Base-by-base conservation (phyloP, 768 basidiomycete species). In the Boletus tylopilopsis region DNA sequence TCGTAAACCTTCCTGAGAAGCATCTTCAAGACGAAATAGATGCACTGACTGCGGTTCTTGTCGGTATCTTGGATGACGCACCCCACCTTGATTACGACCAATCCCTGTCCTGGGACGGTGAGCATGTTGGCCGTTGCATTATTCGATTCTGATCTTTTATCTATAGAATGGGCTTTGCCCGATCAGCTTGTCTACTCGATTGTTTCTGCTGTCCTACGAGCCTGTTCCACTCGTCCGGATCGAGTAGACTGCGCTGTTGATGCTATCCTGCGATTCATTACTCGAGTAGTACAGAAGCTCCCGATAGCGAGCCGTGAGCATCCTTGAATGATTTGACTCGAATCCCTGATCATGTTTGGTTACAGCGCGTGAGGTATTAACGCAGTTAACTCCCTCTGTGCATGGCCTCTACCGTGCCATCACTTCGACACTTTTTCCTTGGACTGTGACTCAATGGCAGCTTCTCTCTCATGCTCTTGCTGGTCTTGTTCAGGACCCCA, bases 381-480 rank as follows among this genome's bases (percentile, higher is more conserved):
- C 84, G 1, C 89, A 90, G 53, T 68, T 85, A 30, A 84, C 84
- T 18, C 93, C 92, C 6, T 81, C 87, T 15, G 73, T 95, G 36
- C 90, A 94, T 65, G 93, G 93, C 7, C 72, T 94, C 24, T 90
- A 91, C 64, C 82, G 93, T 30, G 90, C 93, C 6, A 80, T 93
- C 51, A 88, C 82, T 38, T 88, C 88, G 4, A 85, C 84, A 3
- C 75, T 82, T 2, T 91, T 87, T 62, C 71, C 78, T 22, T 94
- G 91, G 90, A 79, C 78, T 12, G 60, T 80, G 30, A 54, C 68
- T 2, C 84, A 89, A 56, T 91, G 89, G 88, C 67, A 72, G 22
- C 62, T 67, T 18, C 68, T 91, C 16, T 74, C 82, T 0, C 59
- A 68, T 11, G 72, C 74, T 33, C 73, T 90, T 22, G 75, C 77